Evolutionary conservation across 2,329 filamentous ascomycete species (phyloP).

Genomic region (Truncatella angustata): DNA sequence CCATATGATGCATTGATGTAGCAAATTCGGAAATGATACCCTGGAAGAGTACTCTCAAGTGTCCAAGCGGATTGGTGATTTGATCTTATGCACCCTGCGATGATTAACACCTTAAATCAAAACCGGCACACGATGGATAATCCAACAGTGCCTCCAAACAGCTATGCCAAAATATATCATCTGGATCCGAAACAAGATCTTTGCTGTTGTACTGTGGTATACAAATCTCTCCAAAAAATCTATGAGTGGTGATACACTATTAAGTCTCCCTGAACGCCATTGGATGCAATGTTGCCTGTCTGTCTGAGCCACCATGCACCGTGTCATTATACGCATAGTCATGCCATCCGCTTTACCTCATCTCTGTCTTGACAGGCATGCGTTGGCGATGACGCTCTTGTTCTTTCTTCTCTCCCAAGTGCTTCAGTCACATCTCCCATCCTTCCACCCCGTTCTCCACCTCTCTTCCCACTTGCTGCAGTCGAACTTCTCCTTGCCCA

Average conservation of each 20-base stretch:
- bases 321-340: background rate
- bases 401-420: background rate
- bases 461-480: conserved; percentile 88
- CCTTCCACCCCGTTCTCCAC: conserved; percentile 88
- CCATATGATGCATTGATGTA: background rate
- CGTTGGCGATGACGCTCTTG: background rate
- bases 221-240: background rate
- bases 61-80: background rate
- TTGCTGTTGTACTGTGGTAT: background rate
- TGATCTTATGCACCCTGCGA: too few species aligned
- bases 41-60: background rate
- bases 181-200: background rate
- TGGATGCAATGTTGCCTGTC: background rate
- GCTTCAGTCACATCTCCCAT: conserved; percentile 4
- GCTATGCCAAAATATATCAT: too few species aligned
- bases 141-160: too few species aligned
- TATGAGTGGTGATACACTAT: background rate
- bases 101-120: too few species aligned
- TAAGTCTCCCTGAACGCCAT: background rate
- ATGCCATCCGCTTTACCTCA: too few species aligned
- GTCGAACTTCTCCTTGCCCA: conserved; percentile 90
- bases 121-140: too few species aligned
- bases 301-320: background rate
- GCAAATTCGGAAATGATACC: background rate
- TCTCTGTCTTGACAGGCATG: too few species aligned